Percentiles rank a stretch among this genome's conserved stretches.
phyloP scores from a whole-genome alignment of 177 flowering plant genomes.

The Vitis hybrid region DNA sequence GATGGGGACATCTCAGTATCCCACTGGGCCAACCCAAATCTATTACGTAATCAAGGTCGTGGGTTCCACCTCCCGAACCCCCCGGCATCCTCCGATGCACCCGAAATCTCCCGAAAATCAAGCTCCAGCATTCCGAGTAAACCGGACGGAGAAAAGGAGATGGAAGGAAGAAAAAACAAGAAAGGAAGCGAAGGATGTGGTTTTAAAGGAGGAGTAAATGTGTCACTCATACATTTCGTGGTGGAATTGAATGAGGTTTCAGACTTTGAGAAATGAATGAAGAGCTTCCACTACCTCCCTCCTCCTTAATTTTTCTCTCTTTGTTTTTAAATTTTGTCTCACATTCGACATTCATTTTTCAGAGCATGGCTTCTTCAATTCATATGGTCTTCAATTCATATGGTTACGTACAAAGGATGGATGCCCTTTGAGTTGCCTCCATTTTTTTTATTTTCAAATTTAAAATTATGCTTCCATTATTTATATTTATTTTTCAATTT shows the following conservation, averaged over 20 bases:
- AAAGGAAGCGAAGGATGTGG: too few relatives aligned
- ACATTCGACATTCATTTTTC: constrained; percentile 15
- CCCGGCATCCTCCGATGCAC: constrained; percentile 17
- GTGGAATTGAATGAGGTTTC: constrained; percentile 37
- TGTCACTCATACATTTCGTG: constrained; percentile 46
- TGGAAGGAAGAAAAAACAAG: background rate
- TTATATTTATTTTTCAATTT: background rate
- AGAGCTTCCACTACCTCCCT: constrained; percentile 16
- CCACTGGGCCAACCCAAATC: constrained; percentile 22
- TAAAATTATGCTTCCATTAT: background rate
- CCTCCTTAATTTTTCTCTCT: constrained; percentile 2
- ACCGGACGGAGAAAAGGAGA: background rate
- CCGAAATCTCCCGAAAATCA: constrained; percentile 8
- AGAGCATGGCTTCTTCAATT: background rate
- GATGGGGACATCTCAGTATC: constrained; percentile 24
- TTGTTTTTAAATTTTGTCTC: constrained; percentile 27
- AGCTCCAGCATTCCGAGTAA: background rate
- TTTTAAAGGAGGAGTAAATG: constrained; percentile 16
- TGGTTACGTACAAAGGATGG: constrained; percentile 2
- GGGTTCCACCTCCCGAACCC: constrained; percentile 10
- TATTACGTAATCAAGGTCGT: constrained; percentile 20
- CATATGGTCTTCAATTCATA: background rate
- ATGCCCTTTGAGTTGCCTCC: background rate
- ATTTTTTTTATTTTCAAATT: background rate
- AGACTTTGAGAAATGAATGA: constrained; percentile 26